phyloP scores from a whole-genome alignment of 164 flowering plant species.

The Aristolochia contorta region DNA sequence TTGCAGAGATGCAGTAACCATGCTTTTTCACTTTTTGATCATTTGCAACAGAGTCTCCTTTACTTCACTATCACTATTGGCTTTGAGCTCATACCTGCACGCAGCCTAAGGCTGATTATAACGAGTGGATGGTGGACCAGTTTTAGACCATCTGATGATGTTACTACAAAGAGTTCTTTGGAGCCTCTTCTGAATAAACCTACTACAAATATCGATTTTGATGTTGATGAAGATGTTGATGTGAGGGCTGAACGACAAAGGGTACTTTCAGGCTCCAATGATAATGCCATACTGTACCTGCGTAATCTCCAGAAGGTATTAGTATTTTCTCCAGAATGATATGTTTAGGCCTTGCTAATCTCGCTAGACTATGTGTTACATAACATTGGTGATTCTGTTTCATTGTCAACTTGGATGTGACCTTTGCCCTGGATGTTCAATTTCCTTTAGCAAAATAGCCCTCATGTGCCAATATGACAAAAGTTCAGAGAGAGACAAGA shows the following conservation, averaged over 20 bases:
- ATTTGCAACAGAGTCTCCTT: conserved; percentile 46
- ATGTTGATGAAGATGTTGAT: conserved; percentile 69
- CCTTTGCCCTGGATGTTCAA: too few species aligned
- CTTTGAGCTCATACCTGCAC: conserved; percentile 54
- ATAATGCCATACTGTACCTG: conserved; percentile 58
- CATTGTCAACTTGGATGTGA: too few species aligned
- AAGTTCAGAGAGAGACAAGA: too few species aligned
- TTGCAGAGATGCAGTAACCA: not conserved
- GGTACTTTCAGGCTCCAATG: conserved; percentile 71
- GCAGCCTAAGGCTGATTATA: conserved; percentile 22
- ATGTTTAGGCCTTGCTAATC: not conserved
- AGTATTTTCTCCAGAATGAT: not conserved
- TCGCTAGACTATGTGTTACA: too few species aligned
- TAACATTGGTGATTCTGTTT: too few species aligned
- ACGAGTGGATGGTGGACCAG: conserved; percentile 37
- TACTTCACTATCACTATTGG: conserved; percentile 66
- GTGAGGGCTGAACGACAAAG: conserved; percentile 75
- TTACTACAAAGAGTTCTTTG: conserved; percentile 15
- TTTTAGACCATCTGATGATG: conserved; percentile 4
- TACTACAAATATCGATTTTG: conserved; percentile 21
- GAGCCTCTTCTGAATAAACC: conserved; percentile 64
- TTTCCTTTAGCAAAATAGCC: too few species aligned
- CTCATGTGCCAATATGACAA: too few species aligned
- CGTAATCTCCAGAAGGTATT: conserved; percentile 83
- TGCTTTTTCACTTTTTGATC: conserved; percentile 8